Evolutionary conservation across 768 basidiomycete species (phyloP), one percentile per base, ranked within the genome.

Genomic region (Pleurotus giganteus): DNA sequence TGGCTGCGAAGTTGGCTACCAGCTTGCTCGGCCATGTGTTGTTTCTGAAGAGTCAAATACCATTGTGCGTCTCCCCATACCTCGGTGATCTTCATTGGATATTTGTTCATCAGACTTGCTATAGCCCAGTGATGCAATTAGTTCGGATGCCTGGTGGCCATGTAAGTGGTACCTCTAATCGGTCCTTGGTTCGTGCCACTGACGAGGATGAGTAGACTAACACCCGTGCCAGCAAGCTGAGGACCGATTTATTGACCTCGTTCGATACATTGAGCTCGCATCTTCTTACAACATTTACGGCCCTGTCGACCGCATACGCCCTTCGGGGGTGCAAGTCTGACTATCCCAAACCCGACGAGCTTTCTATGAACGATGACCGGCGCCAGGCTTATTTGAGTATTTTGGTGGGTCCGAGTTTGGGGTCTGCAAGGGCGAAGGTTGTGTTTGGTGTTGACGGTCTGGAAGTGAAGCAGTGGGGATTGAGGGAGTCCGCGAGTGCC

Each of bases 11-110:
- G 19, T 77, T 92, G 1, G 82, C 87, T 2, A 73, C 76, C 11
- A 81, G 79, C 55, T 66, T 90, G 24, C 70, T 92, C 0, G 82
- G 83, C 0, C 88, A 91, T 63, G 77, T 90, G 2, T 66, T 91
- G 15, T 92, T 88, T 63, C 71, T 91, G 53, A 92, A 91, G 65
- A 86, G 80, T 58, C 89, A 91, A 61, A 74, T 91, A 0, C 89
- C 89, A 1, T 83, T 91, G 89, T 91, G 62, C 69, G 88, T 79
- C 34, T 41, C 17, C 19, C 17, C 32, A 34, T 19, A 45, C 44
- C 11, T 13, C 12, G n/a, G 24, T 15, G 47, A 0, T 29, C 27
- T 19, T 29, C 1, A 36, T 34, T 5, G 13, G 3, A 29, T 50
- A 12, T 46, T 28, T 32, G 13, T 12, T 55, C 17, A 49, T 46